These are phyloP conservation scores for Clarireedia homoeocarpa DNA, from an alignment of 2,329 filamentous ascomycete genomes.

Conservation along the genomic window DNA sequence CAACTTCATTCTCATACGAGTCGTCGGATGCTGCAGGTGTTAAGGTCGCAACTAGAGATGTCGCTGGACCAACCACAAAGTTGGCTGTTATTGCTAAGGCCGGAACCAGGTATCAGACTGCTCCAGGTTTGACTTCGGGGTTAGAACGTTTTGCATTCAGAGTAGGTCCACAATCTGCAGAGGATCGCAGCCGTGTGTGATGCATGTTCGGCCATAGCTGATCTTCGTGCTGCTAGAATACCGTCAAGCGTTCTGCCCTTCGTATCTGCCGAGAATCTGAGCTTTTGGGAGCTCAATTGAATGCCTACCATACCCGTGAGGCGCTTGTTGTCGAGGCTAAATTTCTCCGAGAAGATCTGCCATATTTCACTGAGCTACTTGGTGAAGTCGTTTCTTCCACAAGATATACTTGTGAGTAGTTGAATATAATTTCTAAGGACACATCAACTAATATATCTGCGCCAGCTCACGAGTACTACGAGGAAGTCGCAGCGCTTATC, in stretches of 20 bases:
- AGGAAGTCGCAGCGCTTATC: conserved; percentile 75
- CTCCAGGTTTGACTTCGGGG: conserved; percentile 82
- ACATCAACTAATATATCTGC: not conserved
- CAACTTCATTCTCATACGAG: conserved; percentile 78
- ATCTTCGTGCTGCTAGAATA: conserved; percentile 51
- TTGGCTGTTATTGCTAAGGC: conserved; percentile 90
- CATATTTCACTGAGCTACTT: conserved; percentile 94
- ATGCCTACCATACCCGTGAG: conserved; percentile 84
- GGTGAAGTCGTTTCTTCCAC: conserved; percentile 85
- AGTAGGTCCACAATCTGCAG: conserved; percentile 37
- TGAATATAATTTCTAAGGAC: no score
- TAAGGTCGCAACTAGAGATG: conserved; percentile 88
- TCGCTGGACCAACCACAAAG: conserved; percentile 80
- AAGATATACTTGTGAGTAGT: conserved; percentile 65
- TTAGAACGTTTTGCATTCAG: conserved; percentile 97
- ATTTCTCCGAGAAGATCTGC: conserved; percentile 91
- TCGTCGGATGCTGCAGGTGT: conserved; percentile 73
- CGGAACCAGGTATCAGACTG: conserved; percentile 84
- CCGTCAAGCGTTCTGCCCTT: conserved; percentile 77
- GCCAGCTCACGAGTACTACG: conserved; percentile 79
- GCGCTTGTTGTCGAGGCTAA: conserved; percentile 86
- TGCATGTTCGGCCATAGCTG: conserved; percentile 7
- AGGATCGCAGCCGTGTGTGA: not conserved
- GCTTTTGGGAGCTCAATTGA: conserved; percentile 86
- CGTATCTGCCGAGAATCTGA: conserved; percentile 93